Base-by-base conservation (phyloP, 129 eudicot genomes). In the Flaveria trinervia region DNA sequence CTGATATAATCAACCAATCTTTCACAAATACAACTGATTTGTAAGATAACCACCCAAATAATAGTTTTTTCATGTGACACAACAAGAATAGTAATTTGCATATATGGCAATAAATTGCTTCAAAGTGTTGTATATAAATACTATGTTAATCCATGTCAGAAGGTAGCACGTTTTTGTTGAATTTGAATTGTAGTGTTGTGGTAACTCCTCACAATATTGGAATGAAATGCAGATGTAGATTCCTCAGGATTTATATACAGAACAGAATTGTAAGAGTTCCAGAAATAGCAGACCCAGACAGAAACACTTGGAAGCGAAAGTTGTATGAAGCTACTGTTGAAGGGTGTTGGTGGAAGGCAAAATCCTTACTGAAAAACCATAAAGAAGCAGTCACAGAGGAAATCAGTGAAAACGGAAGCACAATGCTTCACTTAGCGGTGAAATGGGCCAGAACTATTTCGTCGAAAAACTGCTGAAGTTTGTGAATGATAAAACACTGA, bases 341-440 rank as follows among this genome's bases (percentile, higher is more conserved):
- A 11, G 52, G 57, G 14, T 41, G 8, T 3, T 74, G 71, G 79
- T 61, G 79, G 79, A 66, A 74, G n/a, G 70, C 46, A 16, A 36
- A 48, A 13, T 25, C 77, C 33, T 36, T 55, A 39, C 11, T 72
- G 77, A 54, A 30, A 72, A 16, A 3, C 30, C 68, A 73, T 18
- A 57, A 22, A 41, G 23, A 43, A 1, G 77, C 57, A 59, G 68
- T 41, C 43, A 44, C 56, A 9, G 3, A 18, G 14, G 14, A 10
- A 0, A 18, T 56, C 14, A 56, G 0, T 20, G 72, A 41, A 20
- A 62, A 46, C 36, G 71, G 71, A 2, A 28, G 28, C 60, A 75
- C 79, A 0, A n/a, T 75, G 13, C 79, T 75, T 44, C 79, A 75
- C 71, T 4, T 75, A 25, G 71, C 48, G 4, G 79, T 26, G 60